Percentiles rank a stretch among this genome's conserved stretches.
phyloP scores from a whole-genome alignment of 169 alveolate genomes.

The Plasmodium gonderi region DNA sequence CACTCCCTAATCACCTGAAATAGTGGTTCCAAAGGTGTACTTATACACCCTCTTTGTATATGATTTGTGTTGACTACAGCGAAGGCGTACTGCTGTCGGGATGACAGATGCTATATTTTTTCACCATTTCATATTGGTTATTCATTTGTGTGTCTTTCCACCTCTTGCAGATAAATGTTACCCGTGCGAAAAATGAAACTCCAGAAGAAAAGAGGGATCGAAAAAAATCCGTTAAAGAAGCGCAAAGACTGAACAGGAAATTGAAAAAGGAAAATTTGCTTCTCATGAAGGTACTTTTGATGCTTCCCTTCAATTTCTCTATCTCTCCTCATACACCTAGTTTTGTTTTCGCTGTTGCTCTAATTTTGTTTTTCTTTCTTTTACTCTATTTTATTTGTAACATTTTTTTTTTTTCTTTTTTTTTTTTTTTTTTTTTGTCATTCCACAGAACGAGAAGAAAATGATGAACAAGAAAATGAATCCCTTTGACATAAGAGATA shows the following conservation, averaged over 20 bases:
- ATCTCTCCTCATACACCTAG: neutral
- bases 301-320: neutral
- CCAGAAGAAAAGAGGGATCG: slow-evolving; percentile 86
- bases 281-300: slow-evolving; percentile 50
- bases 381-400: neutral
- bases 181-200: slow-evolving; percentile 84
- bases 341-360: neutral
- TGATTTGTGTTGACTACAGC: too few relatives aligned
- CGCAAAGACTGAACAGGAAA: slow-evolving; percentile 84
- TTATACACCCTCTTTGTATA: too few relatives aligned
- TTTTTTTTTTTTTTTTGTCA: slow-evolving; percentile 3
- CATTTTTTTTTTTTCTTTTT: neutral
- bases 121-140: neutral
- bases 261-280: slow-evolving; percentile 83
- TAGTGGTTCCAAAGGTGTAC: too few relatives aligned
- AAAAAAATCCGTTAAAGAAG: slow-evolving; percentile 85
- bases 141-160: neutral
- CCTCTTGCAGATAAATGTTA: slow-evolving; percentile 66
- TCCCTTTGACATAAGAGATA: slow-evolving; percentile 73
- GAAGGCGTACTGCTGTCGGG: too few relatives aligned
- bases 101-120: too few relatives aligned
- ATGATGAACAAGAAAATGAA: slow-evolving; percentile 58
- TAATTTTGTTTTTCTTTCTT: neutral
- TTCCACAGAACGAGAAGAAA: slow-evolving; percentile 50
- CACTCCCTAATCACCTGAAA: too few relatives aligned